Evolutionary conservation across 768 basidiomycete species (phyloP), one percentile per base, ranked within the genome.

Genomic region (Hebeloma cylindrosporum): DNA sequence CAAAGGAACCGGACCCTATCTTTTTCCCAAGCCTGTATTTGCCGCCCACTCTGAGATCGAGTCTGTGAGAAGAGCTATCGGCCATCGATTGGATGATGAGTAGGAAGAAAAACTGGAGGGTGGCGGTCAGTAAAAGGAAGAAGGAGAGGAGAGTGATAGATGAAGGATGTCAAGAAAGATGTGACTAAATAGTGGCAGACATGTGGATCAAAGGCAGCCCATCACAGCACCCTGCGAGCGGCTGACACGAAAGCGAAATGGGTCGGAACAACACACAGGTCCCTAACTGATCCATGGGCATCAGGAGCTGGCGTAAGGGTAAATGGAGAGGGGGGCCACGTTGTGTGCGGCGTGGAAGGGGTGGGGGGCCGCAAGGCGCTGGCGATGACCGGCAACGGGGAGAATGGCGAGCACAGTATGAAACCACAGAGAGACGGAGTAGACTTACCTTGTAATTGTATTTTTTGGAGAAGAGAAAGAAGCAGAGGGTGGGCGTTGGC

Each of bases 1-100:
- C 93, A 60, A 98, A 97, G 33, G 94, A 97, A 52, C 95, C 95
- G 25, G 93, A 95, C 52, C 95, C 95, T 61, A 98, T 97, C 86
- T 97, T 97, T 80, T 96, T 96, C 50, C 95, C 95, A 54, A 98
- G 84, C 61, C 95, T 82, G 77, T 98, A 97, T 72, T 98, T 93
- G 58, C 90, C 91, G 59, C 90, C 90, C 34, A 93, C 89, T 54
- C 89, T 79, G 56, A 92, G 83, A 72, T 93, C 89, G 49, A 92
- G 78, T 73, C 85, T 80, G 65, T 78, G 76, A 35, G 85, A 72
- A 35, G 72, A 69, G 31, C 73, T 75, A 62, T 93, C 89, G 68
- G 88, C 79, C 90, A 89, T 91, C 39, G 64, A 59, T 51, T 56
- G 45, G 37, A 40, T 42, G 49, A 51, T 48, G n/a, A 48, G 43